phyloP scores from a whole-genome alignment of 2,329 filamentous ascomycete genomes.

The Ploettnerulaceae sp. region DNA sequence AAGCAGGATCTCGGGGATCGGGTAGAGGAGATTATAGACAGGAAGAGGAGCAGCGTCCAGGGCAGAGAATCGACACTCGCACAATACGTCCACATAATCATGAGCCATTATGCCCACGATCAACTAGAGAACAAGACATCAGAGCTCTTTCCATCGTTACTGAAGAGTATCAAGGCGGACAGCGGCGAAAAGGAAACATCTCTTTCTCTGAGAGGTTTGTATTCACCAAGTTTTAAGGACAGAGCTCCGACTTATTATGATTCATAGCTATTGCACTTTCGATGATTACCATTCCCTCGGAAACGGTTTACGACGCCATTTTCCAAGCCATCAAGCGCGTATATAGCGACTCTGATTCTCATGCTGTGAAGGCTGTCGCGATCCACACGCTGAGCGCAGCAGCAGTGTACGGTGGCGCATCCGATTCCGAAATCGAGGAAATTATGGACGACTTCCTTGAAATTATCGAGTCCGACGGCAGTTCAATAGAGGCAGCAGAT shows the following conservation, averaged over 20 bases:
- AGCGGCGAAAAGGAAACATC: slow-evolving; percentile 58
- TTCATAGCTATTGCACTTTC: slow-evolving; percentile 54
- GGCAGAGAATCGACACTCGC: slow-evolving; percentile 57
- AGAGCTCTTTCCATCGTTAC: slow-evolving; percentile 55
- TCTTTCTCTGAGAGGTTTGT: slow-evolving; percentile 53
- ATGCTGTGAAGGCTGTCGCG: slow-evolving; percentile 55
- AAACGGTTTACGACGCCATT: slow-evolving; percentile 55
- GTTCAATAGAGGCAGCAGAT: slow-evolving; percentile 57
- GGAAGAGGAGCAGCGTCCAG: slow-evolving; percentile 61
- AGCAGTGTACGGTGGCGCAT: slow-evolving; percentile 61
- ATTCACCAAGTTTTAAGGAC: not conserved
- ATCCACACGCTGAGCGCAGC: slow-evolving; percentile 60
- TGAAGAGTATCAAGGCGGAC: slow-evolving; percentile 59
- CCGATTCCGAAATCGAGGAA: slow-evolving; percentile 55
- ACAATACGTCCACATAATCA: slow-evolving; percentile 55
- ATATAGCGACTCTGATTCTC: slow-evolving; percentile 55
- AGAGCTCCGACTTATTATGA: slow-evolving; percentile 4
- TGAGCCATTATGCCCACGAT: slow-evolving; percentile 56
- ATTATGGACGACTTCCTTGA: slow-evolving; percentile 64
- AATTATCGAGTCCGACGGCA: slow-evolving; percentile 63
- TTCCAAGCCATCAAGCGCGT: slow-evolving; percentile 51
- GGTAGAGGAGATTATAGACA: slow-evolving; percentile 60
- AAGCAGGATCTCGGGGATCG: slow-evolving; percentile 51
- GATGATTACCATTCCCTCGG: slow-evolving; percentile 56
- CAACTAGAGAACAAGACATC: slow-evolving; percentile 49